Evolutionary conservation across 345 rosid genomes (phyloP), one percentile per base, ranked within the genome.

Genomic region (Cardamine occulta): DNA sequence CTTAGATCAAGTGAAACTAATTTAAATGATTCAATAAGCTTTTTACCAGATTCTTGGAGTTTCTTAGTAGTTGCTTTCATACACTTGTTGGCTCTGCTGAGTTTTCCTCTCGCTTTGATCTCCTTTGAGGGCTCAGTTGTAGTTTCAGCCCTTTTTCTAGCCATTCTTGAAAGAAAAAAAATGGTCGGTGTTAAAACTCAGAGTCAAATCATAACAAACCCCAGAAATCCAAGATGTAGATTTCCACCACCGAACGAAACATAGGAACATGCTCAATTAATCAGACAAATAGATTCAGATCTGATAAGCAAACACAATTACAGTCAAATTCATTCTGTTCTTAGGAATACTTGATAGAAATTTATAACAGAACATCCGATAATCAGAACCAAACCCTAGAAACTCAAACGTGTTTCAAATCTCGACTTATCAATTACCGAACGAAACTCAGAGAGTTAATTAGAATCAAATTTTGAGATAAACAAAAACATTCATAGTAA

Each of bases 91-190:
- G 74, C 35, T 67, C 66, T 60, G 31, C 59, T 72, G 18, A 56
- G 52, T 78, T 51, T 72, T 66, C 45, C 81, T 59, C 12, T 73
- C 0, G 52, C 49, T 73, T 73, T 65, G 17, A 18, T 53, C 64
- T 78, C 78, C 28, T 66, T 28, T 44, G 78, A 44, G 21, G 28
- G 3, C 14, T 73, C 65, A 14, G 70, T 14, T 66, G 70, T 59
- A 72, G 52, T 17, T 35, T 73, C 45, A 60, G 53, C 54, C 52
- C 26, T 73, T 73, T 67, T 78, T 66, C 70, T 73, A 73, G 81
- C 74, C 78, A 67, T 78, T 73, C 81, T 78, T 62, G 6, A 11
- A 31, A n/a, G 5, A 8, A 13, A 44, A 23, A 39, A 49, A 0
- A 40, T n/a, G 37, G 2, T 47, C 15, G 8, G 62, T 17, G 26